Base-by-base conservation (phyloP, 495 filamentous ascomycete species). In the Parathielavia hyrcaniae region DNA sequence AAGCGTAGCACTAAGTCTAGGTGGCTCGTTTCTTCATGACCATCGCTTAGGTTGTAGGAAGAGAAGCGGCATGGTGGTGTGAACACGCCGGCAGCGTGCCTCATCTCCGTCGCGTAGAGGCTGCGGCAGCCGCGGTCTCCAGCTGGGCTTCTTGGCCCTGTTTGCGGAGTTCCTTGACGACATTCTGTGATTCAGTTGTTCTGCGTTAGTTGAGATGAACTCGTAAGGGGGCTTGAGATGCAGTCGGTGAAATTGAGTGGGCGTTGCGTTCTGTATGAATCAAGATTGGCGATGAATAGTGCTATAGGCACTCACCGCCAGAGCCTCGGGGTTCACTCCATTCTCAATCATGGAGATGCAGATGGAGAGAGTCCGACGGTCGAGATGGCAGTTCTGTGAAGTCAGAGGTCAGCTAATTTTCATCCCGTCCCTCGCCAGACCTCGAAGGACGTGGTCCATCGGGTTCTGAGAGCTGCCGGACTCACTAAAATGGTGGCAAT, bases 301-400 rank as follows among this genome's bases (percentile, higher is more conserved):
- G 14, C 17, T 1, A 13, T 44, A 4, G 41, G 60, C 14, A 77
- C 86, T 57, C 80, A 97, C 93, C 35, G 92, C 92, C 14, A 98
- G 75, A 10, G 91, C 95, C 69, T 97, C 93, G 7, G 93, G 93
- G 71, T 95, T 95, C 11, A 97, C 89, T 7, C 95, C 95, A 71
- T 97, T 97, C 73, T 98, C 93, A 60, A 98, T 90, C 66, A 98
- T 81, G 44, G 90, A 95, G 54, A 97, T 92, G 67, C 93, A 98
- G 54, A 95, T 85, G 10, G 91, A 96, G 13, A 98, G 80, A 10
- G 90, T 89, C 39, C 88, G 86, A 19, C 93, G 83, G 71, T 96
- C 90, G 34, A 98, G 83, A 61, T 93, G 79, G 35, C 91, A 96
- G 69, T 97, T 96, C 93, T 97, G 61, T n/a, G n/a, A 30, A 30